phyloP scores from a whole-genome alignment of 2,329 filamentous ascomycete genomes.

The Elsinoe fawcettii region DNA sequence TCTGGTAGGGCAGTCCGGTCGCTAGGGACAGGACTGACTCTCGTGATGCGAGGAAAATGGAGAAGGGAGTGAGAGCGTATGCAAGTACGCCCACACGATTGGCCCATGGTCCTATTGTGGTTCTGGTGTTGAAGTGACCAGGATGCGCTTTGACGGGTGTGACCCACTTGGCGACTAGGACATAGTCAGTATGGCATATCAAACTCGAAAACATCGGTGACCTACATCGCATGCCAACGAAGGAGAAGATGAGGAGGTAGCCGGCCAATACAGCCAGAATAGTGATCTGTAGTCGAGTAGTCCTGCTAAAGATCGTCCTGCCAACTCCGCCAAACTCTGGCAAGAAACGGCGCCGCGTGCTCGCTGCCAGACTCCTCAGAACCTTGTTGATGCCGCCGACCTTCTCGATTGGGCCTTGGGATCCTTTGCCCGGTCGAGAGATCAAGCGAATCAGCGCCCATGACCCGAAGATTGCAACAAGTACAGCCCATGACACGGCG shows the following conservation, averaged over 20 bases:
- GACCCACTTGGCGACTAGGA: conserved; percentile 62
- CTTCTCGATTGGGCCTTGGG: conserved; percentile 11
- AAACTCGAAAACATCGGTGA: neutral
- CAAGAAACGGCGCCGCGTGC: conserved; percentile 44
- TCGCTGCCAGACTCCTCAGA: conserved; percentile 26
- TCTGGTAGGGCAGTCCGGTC: conserved; percentile 67
- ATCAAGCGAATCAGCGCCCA: conserved; percentile 33
- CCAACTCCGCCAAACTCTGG: conserved; percentile 46
- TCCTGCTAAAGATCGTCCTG: conserved; percentile 53
- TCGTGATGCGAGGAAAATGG: conserved; percentile 57
- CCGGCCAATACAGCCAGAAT: conserved; percentile 50
- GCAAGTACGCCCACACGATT: conserved; percentile 64
- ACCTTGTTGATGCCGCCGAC: conserved; percentile 34
- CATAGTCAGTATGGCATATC: conserved; percentile 16
- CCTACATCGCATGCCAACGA: conserved; percentile 16
- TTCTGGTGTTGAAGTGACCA: conserved; percentile 55
- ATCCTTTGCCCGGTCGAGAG: neutral
- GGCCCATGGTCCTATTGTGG: conserved; percentile 57
- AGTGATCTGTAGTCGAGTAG: conserved; percentile 60
- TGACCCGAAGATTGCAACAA: conserved; percentile 41
- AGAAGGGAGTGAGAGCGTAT: conserved; percentile 65
- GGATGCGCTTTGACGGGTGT: conserved; percentile 56
- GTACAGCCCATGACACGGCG: conserved; percentile 50
- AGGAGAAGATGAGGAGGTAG: conserved; percentile 62
- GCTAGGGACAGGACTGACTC: conserved; percentile 63